Evolutionary conservation across 495 filamentous ascomycete species (phyloP), one percentile per base, ranked within the genome.

Genomic region (Xylaria acuta): DNA sequence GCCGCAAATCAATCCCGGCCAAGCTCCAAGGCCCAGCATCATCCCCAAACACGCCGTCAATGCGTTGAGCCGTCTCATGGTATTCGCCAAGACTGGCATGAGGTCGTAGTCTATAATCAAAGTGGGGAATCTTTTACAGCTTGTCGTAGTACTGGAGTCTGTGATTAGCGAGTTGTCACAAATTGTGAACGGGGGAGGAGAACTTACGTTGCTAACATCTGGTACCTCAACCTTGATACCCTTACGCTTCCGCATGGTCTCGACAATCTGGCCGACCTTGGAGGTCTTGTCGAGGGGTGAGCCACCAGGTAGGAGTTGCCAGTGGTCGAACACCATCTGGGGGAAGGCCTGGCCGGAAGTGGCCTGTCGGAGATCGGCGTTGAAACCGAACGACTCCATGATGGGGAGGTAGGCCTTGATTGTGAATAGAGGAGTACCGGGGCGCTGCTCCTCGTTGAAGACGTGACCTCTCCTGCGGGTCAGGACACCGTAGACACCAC

Each of bases 301-400:
- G 77, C 96, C 96, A 90, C 96, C 96, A 75, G 95, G 93, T 66
- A 98, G 89, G 76, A 96, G 85, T 84, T 95, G 90, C 94, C 94
- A 99, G 87, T 99, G 96, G 83, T 98, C 95, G 88, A 99, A 98
- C 78, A 99, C 94, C 72, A 89, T 91, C 87, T 98, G 95, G 77
- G 96, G 96, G 94, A 99, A 99, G 74, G 96, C 96, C 88, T 98
- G 96, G 78, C 96, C 96, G 83, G 92, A 93, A 74, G 96, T 99
- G 82, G 89, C 88, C 75, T 90, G 89, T 81, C 96, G 95, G 78
- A 99, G 94, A 89, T 98, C 96, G 83, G 89, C 92, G 82, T 94
- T 96, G 92, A 99, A 99, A 86, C 96, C 97, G 90, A 99, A 99
- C 16, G 96, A 99, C 90, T 99, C 96, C 88, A 97, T 95, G 90